Evolutionary conservation across 257 asterid species (phyloP).

Genomic region (Anisodus tanguticus): DNA sequence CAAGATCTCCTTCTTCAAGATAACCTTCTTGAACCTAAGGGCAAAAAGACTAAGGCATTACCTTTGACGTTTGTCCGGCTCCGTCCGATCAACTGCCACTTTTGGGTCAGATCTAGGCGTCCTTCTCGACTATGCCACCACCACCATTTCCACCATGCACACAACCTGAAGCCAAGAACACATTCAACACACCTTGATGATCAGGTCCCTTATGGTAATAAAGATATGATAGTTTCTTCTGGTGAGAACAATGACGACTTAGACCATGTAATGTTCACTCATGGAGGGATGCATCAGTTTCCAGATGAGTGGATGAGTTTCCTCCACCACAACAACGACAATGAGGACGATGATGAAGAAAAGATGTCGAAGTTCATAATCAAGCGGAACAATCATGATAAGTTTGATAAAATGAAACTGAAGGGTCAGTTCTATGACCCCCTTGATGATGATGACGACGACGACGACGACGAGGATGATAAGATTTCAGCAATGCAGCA

Average conservation of each 20-base stretch:
- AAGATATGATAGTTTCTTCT: constrained; percentile 50
- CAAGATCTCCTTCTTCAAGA: constrained; percentile 12
- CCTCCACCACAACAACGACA: constrained; percentile 41
- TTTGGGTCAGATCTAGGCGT: constrained; percentile 36
- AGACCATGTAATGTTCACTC: constrained; percentile 34
- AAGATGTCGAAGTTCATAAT: constrained; percentile 32
- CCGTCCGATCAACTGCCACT: constrained; percentile 55
- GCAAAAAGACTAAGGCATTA: not conserved
- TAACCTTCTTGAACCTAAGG: not conserved
- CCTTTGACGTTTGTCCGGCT: constrained; percentile 42
- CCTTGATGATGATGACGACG: constrained; percentile 23
- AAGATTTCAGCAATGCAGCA: not conserved
- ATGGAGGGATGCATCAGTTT: constrained; percentile 34
- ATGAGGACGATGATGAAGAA: constrained; percentile 36
- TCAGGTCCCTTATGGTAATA: constrained; percentile 46
- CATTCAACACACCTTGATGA: constrained; percentile 21
- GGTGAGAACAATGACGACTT: constrained; percentile 51
- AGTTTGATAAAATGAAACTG: constrained; percentile 35
- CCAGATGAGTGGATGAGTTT: constrained; percentile 44
- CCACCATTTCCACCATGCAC: constrained; percentile 47
- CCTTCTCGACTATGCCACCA: constrained; percentile 33
- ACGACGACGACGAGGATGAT: constrained; percentile 21
- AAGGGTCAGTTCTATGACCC: constrained; percentile 35
- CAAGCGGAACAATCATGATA: constrained; percentile 20
- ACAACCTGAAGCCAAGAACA: constrained; percentile 39